Base-by-base conservation (phyloP, 73 alveolate species). In the Paramecium caudatum region DNA sequence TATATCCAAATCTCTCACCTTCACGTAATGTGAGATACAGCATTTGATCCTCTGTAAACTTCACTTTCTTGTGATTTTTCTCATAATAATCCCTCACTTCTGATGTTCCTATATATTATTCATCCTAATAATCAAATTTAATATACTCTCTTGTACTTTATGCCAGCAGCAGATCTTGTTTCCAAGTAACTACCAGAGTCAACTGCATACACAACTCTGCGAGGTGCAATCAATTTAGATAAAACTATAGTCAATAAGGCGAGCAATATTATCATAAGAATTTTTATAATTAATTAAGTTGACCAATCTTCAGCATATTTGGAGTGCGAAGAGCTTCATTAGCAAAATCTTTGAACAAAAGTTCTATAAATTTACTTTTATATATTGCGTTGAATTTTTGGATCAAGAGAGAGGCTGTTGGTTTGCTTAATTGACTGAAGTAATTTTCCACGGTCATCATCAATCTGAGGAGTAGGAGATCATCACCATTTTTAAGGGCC, bases 381-480 rank as follows among this genome's bases (percentile, higher is more conserved):
- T 49, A 49, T 21, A 49, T 49, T 1, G 70, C 70, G 25, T 49
- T 49, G n/a, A 49, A 49, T 49, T 49, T 49, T 19, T 49, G 19
- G 25, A 55, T 55, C 16, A 55, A 55, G 8, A 27, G 37, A 37
- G 23, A 37, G 10, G 83, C 83, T 25, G 83, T 65, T 13, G 27
- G 27, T n/a, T 65, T 65, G 34, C 50, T 65, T 16, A 65, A 65
- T 65, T 65, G 33, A 12, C 50, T 33, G 27, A 65, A 65, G 5
- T 65, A 65, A 65, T 65, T 43, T 33, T 65, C 39, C 8, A 16
- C 27, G 16, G 83, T 65, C 83, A 65, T 65, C 83, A 65, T 65
- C 55, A 33, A 30, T 65, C 39, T 25, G 4, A 65, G 16, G 13
- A 65, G 13, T 1, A 36, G 30, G 32, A 65, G 34, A 65, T 65